A percentile compares a stretch with the other conserved stretches of the same genome.
These are phyloP conservation scores for Adiantum capillusveneris DNA, from an alignment of 75 land plant species.

Conservation along the genomic window DNA sequence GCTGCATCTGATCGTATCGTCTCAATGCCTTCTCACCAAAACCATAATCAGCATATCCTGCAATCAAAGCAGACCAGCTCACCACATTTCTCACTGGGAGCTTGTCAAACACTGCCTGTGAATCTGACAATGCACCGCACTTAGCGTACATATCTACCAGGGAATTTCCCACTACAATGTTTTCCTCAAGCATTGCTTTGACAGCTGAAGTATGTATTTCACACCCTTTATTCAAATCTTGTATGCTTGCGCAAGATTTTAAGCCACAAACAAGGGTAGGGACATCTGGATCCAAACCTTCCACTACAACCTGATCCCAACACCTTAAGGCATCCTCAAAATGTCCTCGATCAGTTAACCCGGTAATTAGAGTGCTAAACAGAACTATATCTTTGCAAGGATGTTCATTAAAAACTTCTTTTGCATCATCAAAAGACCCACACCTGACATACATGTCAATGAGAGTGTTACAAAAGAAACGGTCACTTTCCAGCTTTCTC, in stretches of 20 bases:
- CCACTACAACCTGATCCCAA: too few species aligned
- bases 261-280: background rate
- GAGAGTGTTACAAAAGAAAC: too few species aligned
- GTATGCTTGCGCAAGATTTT: background rate
- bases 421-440: too few species aligned
- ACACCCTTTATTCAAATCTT: background rate
- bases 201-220: background rate
- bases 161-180: slow-evolving; percentile 4
- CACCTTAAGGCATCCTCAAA: too few species aligned
- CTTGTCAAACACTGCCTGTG: slow-evolving; percentile 21
- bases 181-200: background rate
- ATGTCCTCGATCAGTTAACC: too few species aligned
- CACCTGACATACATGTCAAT: too few species aligned
- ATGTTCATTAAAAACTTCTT: background rate
- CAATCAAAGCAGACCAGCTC: slow-evolving; percentile 20
- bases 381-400: too few species aligned
- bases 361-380: too few species aligned
- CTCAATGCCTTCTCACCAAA: slow-evolving; percentile 6
- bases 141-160: slow-evolving; percentile 29
- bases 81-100: slow-evolving; percentile 22
- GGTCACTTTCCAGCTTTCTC: too few species aligned
- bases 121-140: slow-evolving; percentile 15
- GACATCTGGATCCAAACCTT: background rate
- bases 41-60: slow-evolving; percentile 23
- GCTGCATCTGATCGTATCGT: background rate